phyloP scores from a whole-genome alignment of 108 stramenopile genomes.

The Fragilaria radians region DNA sequence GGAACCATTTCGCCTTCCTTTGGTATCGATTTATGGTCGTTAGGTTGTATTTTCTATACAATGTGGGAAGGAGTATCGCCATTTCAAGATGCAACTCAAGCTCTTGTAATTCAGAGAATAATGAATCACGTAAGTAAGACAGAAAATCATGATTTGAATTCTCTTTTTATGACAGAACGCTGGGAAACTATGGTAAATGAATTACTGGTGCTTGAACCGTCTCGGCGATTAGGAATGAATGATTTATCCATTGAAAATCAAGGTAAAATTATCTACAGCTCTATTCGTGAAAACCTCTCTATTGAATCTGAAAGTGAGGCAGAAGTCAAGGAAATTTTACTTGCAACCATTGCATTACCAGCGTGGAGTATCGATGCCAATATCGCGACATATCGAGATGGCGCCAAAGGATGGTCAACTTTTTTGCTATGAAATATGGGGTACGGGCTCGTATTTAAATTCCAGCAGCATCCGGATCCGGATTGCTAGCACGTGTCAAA shows the following conservation, averaged over 20 bases:
- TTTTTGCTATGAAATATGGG: constrained; percentile 10
- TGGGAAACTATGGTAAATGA: neutral
- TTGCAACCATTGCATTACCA: neutral
- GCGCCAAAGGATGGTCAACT: constrained; percentile 9
- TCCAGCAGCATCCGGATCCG: too few species aligned
- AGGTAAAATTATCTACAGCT: neutral
- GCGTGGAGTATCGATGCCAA: neutral
- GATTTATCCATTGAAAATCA: neutral
- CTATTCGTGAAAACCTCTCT: neutral
- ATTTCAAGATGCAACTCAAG: constrained; percentile 15
- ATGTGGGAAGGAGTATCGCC: constrained; percentile 14
- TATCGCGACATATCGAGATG: constrained; percentile 1
- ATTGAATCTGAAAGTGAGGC: neutral
- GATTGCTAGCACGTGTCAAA: too few species aligned
- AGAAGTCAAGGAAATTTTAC: neutral
- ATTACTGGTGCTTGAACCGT: constrained; percentile 6
- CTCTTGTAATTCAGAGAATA: constrained; percentile 7
- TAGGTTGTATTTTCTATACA: constrained; percentile 21
- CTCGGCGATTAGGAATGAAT: neutral
- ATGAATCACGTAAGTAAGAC: neutral
- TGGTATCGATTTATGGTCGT: constrained; percentile 30
- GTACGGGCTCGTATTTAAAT: too few species aligned
- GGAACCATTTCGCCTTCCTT: too few species aligned
- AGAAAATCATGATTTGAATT: constrained; percentile 1
- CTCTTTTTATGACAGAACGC: neutral